Percentiles rank a stretch among this genome's conserved stretches.
Conservation (phyloP, 495 filamentous ascomycete species). For the Neurospora cerealis region DNA sequence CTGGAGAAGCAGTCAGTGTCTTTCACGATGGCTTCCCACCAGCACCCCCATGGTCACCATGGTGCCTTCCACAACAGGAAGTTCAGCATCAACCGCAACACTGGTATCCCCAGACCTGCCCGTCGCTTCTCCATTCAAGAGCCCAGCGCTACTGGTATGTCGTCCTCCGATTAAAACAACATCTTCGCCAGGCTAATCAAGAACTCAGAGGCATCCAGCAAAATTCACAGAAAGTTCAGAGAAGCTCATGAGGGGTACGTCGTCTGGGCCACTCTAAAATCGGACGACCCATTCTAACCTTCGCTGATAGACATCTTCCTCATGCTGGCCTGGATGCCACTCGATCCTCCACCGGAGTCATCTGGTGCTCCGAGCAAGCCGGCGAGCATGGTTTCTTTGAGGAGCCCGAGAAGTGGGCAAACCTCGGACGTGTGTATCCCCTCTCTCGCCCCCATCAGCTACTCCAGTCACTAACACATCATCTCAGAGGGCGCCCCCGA, state of each 20-base stretch:
- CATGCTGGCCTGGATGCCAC: slow-evolving; percentile 84
- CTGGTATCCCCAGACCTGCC: slow-evolving; percentile 37
- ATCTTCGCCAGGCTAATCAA: slow-evolving; percentile 11
- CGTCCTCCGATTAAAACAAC: neutral
- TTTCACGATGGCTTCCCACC: neutral
- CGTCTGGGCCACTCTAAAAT: too few relatives aligned
- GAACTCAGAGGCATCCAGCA: slow-evolving; percentile 57
- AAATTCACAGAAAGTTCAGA: slow-evolving; percentile 78
- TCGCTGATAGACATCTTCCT: slow-evolving; percentile 48
- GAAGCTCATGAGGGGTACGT: slow-evolving; percentile 63
- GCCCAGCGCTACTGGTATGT: slow-evolving; percentile 37
- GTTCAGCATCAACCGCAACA: slow-evolving; percentile 49
- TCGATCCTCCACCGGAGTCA: slow-evolving; percentile 71
- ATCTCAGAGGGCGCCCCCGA: slow-evolving; percentile 71
- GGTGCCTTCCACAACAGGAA: slow-evolving; percentile 40
- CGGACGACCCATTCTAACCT: neutral
- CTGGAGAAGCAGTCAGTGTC: neutral
- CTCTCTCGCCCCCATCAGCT: too few relatives aligned
- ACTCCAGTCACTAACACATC: neutral
- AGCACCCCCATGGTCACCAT: slow-evolving; percentile 9
- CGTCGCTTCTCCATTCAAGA: slow-evolving; percentile 44
- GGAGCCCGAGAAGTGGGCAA: slow-evolving; percentile 76
- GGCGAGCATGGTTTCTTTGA: slow-evolving; percentile 74
- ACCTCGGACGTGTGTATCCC: slow-evolving; percentile 59
- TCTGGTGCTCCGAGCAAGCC: slow-evolving; percentile 80